Conservation (phyloP, 169 alveolate species). For the Cyclospora cayetanensis region DNA sequence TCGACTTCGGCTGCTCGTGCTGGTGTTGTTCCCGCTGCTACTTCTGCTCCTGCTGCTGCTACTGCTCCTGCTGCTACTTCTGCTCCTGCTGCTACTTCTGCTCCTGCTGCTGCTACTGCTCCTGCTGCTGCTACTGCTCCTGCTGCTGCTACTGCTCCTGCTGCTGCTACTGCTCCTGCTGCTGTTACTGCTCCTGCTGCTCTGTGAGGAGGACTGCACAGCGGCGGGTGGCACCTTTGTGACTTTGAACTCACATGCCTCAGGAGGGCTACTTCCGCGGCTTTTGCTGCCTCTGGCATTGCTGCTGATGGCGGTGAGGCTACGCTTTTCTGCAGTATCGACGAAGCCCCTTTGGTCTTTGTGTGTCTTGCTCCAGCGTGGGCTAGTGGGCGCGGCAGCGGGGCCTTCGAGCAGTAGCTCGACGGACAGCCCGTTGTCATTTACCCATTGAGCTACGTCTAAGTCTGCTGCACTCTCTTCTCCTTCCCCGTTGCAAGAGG, state of each 20-base stretch:
- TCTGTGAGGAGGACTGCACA: not conserved
- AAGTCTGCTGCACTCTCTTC: not conserved
- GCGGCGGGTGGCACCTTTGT: not conserved
- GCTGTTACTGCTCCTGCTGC: not conserved
- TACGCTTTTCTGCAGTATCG: not conserved
- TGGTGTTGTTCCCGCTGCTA: not conserved
- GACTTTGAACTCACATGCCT: not conserved
- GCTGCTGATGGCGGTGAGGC: not conserved
- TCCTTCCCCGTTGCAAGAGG: not conserved
- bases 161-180: not conserved
- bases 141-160: not conserved
- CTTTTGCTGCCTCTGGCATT: not conserved
- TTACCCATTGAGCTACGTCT: not conserved
- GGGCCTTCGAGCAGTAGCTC: not conserved
- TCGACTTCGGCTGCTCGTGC: no score
- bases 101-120: not conserved
- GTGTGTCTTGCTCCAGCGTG: not conserved
- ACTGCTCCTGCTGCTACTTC: not conserved
- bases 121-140: not conserved
- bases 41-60: not conserved
- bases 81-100: not conserved
- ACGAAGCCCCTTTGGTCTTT: not conserved
- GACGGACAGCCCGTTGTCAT: not conserved
- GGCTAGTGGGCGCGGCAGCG: not conserved
- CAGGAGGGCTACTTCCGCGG: not conserved